Evolutionary conservation across 768 basidiomycete species (phyloP).

Genomic region (Kwoniella sp.): DNA sequence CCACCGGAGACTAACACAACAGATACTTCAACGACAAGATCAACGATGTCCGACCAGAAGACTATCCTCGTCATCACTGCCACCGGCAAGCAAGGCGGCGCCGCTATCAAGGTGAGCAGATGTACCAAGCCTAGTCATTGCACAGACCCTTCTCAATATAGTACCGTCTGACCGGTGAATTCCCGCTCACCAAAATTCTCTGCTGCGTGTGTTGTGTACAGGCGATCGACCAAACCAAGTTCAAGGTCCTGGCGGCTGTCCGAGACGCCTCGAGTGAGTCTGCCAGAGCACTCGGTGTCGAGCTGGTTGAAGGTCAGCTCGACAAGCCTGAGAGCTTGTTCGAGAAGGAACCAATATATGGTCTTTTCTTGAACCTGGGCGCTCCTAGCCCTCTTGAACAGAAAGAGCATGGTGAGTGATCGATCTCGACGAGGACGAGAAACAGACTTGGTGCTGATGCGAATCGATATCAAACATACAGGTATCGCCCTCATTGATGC

Average conservation of each 20-base stretch:
- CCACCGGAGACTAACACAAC: conserved; percentile 15
- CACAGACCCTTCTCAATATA: too few species aligned
- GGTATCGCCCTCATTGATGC: conserved; percentile 21
- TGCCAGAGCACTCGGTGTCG: conserved; percentile 20
- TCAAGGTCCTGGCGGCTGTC: conserved; percentile 25
- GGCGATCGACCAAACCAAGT: conserved; percentile 16
- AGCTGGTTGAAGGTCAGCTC: conserved; percentile 24
- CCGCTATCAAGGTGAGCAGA: conserved; percentile 18
- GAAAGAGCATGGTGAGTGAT: conserved; percentile 10
- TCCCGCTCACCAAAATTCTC: too few species aligned
- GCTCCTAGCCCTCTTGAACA: conserved; percentile 3
- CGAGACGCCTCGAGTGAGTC: conserved; percentile 17
- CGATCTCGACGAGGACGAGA: neutral
- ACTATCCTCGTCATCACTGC: conserved; percentile 28
- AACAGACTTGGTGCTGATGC: neutral
- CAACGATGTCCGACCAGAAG: conserved; percentile 13
- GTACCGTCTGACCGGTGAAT: too few species aligned
- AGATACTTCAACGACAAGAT: conserved; percentile 16
- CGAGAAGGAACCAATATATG: conserved; percentile 21
- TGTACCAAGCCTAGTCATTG: too few species aligned
- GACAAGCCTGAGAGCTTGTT: conserved; percentile 21
- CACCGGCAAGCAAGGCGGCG: conserved; percentile 30
- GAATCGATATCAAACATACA: neutral
- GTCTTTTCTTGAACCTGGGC: conserved; percentile 18
- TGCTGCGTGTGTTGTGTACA: too few species aligned